Evolutionary conservation across 139 green algal genomes (phyloP), one percentile per base, ranked within the genome.

Genomic region (Nannochloris sp.): DNA sequence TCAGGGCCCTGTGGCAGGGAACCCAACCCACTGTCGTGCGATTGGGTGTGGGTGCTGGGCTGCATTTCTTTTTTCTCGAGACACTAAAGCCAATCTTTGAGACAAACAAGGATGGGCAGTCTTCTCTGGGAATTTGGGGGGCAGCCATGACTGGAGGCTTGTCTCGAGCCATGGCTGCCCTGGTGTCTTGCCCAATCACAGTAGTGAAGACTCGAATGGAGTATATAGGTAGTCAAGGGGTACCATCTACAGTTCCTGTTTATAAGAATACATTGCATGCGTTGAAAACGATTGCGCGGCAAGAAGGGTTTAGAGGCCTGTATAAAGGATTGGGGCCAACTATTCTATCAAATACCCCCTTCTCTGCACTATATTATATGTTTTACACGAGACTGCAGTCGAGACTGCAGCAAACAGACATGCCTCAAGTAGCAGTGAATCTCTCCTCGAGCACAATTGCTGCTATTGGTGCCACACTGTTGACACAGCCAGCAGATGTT

Each of bases 161-260:
- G 4, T 81, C 91, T 0, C 71, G 91, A 17, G 85, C 76, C 0
- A 59, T 93, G 46, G 84, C 86, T 6, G 84, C 87, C 16, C 68
- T 87, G 2, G 67, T 88, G 5, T 75, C 95, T 43, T 92, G 81
- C 33, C 93, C 93, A 10, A 64, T 97, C 16, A 96, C 89, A 2
- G 74, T 98, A 1, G 79, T 98, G 11, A 98, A 98, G 63, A 98
- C 93, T 0, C 75, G 91, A 25, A 95, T 98, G 86, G 93, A 98
- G 74, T 93, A 92, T 56, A 28, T 61, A 13, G 51, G 20, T 49
- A 23, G 50, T 6, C 14, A 17, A 6, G 25, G 23, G 8, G 20
- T 10, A 17, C 12, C 14, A n/a, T 44, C 33, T 25, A 59, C 31
- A 43, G 13, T 30, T 1, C 57, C 67, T 55, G 44, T 51, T 25